Conservation (phyloP, 1,284 basidiomycete genomes). For the Jaminaea rosea region DNA sequence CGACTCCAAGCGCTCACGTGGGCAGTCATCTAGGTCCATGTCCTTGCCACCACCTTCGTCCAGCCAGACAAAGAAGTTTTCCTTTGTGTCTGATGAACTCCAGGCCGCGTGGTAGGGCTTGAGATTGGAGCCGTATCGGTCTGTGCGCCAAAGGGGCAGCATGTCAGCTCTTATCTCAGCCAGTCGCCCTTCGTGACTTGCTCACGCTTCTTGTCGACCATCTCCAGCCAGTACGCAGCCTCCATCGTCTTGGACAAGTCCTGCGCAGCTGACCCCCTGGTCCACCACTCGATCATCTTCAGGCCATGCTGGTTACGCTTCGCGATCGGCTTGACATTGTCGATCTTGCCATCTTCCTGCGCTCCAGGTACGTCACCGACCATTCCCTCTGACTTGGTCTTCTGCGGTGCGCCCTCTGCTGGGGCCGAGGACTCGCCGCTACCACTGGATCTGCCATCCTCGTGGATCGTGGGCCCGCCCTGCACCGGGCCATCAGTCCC, state of each 20-base stretch:
- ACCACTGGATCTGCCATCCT: neutral
- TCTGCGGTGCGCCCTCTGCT: conserved; percentile 4
- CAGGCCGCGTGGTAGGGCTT: conserved; percentile 35
- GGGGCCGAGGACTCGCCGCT: neutral
- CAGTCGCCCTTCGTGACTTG: neutral
- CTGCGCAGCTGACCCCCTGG: conserved; percentile 27
- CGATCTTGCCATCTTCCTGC: conserved; percentile 29
- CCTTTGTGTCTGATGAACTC: conserved; percentile 18
- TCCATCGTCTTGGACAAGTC: conserved; percentile 37
- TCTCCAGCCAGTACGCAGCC: conserved; percentile 34
- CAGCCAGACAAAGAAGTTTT: conserved; percentile 54
- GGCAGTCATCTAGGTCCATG: conserved; percentile 59
- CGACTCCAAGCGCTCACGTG: conserved; percentile 60
- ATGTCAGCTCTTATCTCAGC: conserved; percentile 2
- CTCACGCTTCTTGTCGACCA: conserved; percentile 29
- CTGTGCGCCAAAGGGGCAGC: too few species aligned
- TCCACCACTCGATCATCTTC: conserved; percentile 31
- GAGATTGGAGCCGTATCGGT: conserved; percentile 38
- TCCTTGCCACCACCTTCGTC: conserved; percentile 62
- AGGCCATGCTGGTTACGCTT: conserved; percentile 18
- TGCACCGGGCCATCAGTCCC: conserved; percentile 14
- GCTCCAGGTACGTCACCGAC: conserved; percentile 33
- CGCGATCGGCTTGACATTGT: conserved; percentile 35
- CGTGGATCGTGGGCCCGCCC: conserved; percentile 17
- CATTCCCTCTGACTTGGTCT: conserved; percentile 11